phyloP scores from a whole-genome alignment of 805 yeast species.

The Wickerhamiella cacticola region DNA sequence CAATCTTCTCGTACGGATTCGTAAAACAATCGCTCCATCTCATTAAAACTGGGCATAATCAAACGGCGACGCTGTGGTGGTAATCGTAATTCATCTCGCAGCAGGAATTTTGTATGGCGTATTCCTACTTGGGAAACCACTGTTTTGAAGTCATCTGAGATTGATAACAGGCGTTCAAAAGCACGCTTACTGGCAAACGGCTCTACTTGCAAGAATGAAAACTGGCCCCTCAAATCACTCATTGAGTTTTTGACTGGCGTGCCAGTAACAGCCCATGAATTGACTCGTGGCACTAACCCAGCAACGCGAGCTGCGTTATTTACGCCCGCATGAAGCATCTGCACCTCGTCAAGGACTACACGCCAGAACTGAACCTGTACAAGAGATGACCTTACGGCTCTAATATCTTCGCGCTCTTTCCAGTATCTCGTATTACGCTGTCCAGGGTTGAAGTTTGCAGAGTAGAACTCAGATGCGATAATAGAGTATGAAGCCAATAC shows the following conservation, averaged over 20 bases:
- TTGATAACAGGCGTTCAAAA: constrained; percentile 33
- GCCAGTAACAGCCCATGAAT: constrained; percentile 96
- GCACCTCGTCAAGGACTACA: constrained; percentile 86
- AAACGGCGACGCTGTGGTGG: constrained; percentile 70
- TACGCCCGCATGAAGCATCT: constrained; percentile 67
- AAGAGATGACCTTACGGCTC: constrained; percentile 46
- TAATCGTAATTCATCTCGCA: constrained; percentile 56
- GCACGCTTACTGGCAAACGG: constrained; percentile 47
- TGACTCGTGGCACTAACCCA: constrained; percentile 64
- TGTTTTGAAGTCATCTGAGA: constrained; percentile 35
- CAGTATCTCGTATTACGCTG: constrained; percentile 29
- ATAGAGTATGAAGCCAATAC: constrained; percentile 68
- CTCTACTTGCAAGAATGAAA: constrained; percentile 50
- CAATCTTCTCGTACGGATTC: constrained; percentile 52
- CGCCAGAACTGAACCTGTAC: constrained; percentile 80
- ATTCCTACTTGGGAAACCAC: constrained; percentile 47
- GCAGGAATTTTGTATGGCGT: constrained; percentile 79
- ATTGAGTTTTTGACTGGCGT: constrained; percentile 68
- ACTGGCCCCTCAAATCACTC: constrained; percentile 56
- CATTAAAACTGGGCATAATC: constrained; percentile 61
- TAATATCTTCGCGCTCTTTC: constrained; percentile 14
- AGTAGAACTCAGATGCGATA: constrained; percentile 63
- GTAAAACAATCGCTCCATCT: constrained; percentile 78
- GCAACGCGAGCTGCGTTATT: constrained; percentile 75
- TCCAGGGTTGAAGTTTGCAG: constrained; percentile 59